Percentiles rank a stretch among this genome's conserved stretches.
These are phyloP conservation scores for Arachis monticola DNA, from an alignment of 331 rosid species.

Conservation along the genomic window DNA sequence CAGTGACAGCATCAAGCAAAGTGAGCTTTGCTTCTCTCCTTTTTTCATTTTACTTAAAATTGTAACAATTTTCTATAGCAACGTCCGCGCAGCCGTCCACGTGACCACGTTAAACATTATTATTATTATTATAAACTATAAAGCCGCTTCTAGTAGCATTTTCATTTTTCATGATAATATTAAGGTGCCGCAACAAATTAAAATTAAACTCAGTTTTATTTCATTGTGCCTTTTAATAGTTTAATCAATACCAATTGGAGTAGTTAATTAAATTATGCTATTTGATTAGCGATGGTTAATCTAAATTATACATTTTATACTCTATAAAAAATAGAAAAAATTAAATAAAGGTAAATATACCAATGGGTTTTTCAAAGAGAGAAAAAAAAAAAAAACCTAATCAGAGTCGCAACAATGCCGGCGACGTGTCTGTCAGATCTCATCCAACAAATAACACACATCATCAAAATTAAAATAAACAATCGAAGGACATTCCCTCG, in stretches of 20 bases:
- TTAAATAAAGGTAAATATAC: slow-evolving; percentile 15
- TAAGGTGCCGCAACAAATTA: no score
- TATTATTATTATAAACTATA: no score
- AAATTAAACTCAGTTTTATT: no score
- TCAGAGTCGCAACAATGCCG: slow-evolving; percentile 49
- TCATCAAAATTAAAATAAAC: not conserved
- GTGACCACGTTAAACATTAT: no score
- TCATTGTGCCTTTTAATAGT: no score
- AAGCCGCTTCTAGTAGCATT: no score
- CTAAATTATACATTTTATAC: no score
- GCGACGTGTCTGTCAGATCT: slow-evolving; percentile 46
- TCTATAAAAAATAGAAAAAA: not conserved
- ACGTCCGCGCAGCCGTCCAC: not conserved
- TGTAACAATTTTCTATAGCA: not conserved
- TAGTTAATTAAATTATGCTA: no score
- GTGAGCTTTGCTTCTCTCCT: not conserved
- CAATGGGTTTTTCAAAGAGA: slow-evolving; percentile 1
- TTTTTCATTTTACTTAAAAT: not conserved
- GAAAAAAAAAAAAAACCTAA: slow-evolving; percentile 25
- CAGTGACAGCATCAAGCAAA: slow-evolving; percentile 2
- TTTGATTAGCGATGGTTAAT: no score
- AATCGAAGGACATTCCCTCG: not conserved
- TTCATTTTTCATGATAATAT: no score
- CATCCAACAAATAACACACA: slow-evolving; percentile 32
- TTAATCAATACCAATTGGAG: no score